phyloP scores from a whole-genome alignment of 2,329 filamentous ascomycete genomes.

The Pseudopyricularia cyperi region DNA sequence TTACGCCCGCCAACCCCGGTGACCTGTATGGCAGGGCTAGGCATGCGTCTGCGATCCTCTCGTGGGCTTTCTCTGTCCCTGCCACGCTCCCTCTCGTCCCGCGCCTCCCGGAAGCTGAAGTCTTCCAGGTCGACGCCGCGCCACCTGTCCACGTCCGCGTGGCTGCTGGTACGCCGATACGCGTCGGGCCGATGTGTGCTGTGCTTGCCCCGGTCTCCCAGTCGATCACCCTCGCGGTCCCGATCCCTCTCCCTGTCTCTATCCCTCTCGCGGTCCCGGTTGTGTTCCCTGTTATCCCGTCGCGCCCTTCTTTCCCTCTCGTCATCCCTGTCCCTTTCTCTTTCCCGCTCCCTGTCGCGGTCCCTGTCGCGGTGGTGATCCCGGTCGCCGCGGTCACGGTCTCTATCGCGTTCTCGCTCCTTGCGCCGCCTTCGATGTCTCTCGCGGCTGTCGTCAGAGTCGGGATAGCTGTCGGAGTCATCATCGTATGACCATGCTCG shows the following conservation, averaged over 20 bases:
- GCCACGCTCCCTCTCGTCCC: not conserved
- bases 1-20: slow-evolving; percentile 22
- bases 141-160: slow-evolving; percentile 32
- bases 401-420: slow-evolving; percentile 19
- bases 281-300: slow-evolving; percentile 15
- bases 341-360: slow-evolving; percentile 21
- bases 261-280: slow-evolving; percentile 13
- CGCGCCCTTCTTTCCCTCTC: slow-evolving; percentile 15
- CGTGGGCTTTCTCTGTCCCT: slow-evolving; percentile 2
- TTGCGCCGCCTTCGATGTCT: slow-evolving; percentile 11
- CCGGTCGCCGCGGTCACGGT: slow-evolving; percentile 22
- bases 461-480: slow-evolving; percentile 5
- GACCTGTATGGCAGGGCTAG: slow-evolving; percentile 19
- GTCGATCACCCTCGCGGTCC: slow-evolving; percentile 17
- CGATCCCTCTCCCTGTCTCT: slow-evolving; percentile 9
- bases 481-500: slow-evolving; percentile 29
- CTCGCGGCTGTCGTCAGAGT: slow-evolving; percentile 9
- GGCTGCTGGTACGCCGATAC: slow-evolving; percentile 33
- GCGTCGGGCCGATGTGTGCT: slow-evolving; percentile 24
- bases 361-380: slow-evolving; percentile 23
- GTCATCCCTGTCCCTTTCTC: slow-evolving; percentile 20
- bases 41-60: slow-evolving; percentile 11
- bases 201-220: slow-evolving; percentile 12
- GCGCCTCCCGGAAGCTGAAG: slow-evolving; percentile 5
- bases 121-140: slow-evolving; percentile 22